Evolutionary conservation across 495 filamentous ascomycete genomes (phyloP), one percentile per base, ranked within the genome.

Genomic region (Penicillium taxi): DNA sequence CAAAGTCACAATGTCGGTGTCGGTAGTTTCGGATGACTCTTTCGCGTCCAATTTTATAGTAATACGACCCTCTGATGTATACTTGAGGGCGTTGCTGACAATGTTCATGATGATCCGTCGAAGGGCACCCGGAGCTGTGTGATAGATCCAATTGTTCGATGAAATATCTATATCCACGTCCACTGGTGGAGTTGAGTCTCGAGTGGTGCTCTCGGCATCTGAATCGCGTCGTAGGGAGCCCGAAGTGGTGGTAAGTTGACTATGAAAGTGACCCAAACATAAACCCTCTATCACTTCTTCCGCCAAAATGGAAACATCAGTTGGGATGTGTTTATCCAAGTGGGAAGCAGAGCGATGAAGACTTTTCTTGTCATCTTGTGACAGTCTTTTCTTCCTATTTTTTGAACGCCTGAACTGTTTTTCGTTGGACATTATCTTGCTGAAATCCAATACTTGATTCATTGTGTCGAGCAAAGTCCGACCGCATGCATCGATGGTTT

Each of bases 71-170:
- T 61, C 56, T 7, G 53, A 49, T 9, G 77, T 84, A 45, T 82
- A 85, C 44, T 87, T 87, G 15, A 86, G 58, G 0, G 82, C 72
- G 52, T 87, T 87, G 9, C 82, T 78, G 32, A 83, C 72, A 3
- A 86, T 47, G 45, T 87, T 86, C 76, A 84, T 81, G 14, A 86
- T 63, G 12, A 84, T 59, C 9, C 82, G 67, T 17, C 77, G 66
- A 33, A 82, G 56, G 0, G 78, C 78, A 0, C 80, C 81, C 0
- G 78, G 74, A 24, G 82, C 73, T 0, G 71, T 67, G 9, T 54
- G 57, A 51, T 77, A 82, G 17, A 65, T 35, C 58, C 73, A 82
- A 29, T 55, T 44, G 22, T 73, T 66, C 5, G 63, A 11, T 53
- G 56, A 22, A 18, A 52, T 36, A 49, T 77, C 67, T 28, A 84